Evolutionary conservation across 345 rosid species (phyloP), one percentile per base, ranked within the genome.

Genomic region (Salix purpurea): DNA sequence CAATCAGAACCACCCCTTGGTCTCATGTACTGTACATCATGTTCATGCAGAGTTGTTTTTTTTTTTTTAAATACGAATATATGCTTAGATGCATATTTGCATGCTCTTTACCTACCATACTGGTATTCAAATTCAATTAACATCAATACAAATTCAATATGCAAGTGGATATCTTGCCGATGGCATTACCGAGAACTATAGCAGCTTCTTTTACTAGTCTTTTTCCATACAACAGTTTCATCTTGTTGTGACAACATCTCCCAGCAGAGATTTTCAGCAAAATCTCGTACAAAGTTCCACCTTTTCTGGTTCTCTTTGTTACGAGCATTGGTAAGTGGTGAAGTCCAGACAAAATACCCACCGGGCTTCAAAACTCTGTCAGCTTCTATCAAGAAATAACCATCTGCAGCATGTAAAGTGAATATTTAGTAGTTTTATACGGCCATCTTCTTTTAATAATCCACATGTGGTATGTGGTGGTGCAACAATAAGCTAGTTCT

Each of bases 281-380:
- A 91, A 80, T 83, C 92, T 72, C 71, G 89, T 78, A 96, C 78
- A 77, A 86, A 86, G 77, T 86, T 89, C 98, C 97, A 94, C 82
- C 90, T 85, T 83, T 88, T 90, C 76, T 82, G 77, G 74, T 83
- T 88, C 30, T 86, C 90, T 74, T 91, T 95, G 79, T 85, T 89
- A 52, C 92, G 92, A 78, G 97, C 88, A 78, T 87, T 90, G 70
- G 92, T 91, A 66, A 92, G 90, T 8, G 98, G 97, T 24, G 98
- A 92, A 74, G 97, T 96, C 99, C 99, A 96, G 62, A 94, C 99
- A 88, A 96, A 94, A 80, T 91, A 96, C 68, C 99, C 99, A 79
- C 99, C 97, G 1, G 99, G 98, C 86, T 86, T 93, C 70, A 96
- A 84, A 78, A 96, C 93, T 82, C 99, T 91, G 84, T 96, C 98